Base-by-base conservation (phyloP, 163 green algal genomes). In the Volvox carteri region DNA sequence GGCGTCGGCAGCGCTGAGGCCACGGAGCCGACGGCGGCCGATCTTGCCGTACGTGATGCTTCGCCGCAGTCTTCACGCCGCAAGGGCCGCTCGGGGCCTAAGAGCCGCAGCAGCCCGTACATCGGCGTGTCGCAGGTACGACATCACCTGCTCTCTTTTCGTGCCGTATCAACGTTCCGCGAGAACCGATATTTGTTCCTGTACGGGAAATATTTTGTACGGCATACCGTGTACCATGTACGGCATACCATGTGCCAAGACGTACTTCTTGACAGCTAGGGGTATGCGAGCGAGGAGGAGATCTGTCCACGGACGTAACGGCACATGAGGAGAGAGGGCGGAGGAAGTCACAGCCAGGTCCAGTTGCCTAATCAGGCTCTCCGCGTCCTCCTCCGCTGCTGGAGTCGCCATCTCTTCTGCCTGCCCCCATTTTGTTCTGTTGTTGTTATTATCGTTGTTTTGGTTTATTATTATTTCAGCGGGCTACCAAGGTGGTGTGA, bases 61-160 rank as follows among this genome's bases (percentile, higher is more conserved):
- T 46, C 33, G 35, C 67, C 67, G 2, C 67, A 39, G 12, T 72
- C 25, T 39, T 65, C 54, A 12, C 37, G 48, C 30, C 65, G 65
- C 18, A 77, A 76, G 58, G 56, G 48, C 80, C 80, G 80, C 12
- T 87, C 80, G 46, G 81, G 81, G 25, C 81, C 81, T 65, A 79
- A 80, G 44, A 87, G 81, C 81, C 81, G 81, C 65, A 80, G 65
- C 81, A 80, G 65, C 35, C 65, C 65, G 42, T 87, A 68, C 44
- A 87, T 87, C 35, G 81, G 81, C 33, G 81, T 87, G 33, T 87
- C 81, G 2, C 81, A 87, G 81, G 81, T 87, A 56, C 12, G 60
- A 9, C 73, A 80, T 1, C 16, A 58, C 50, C 50, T 58, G 16
- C 12, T 16, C 50, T 58, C 12, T 12, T 25, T 58, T 58, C 12